Base-by-base conservation (phyloP, 352 stramenopile genomes). In the Stephanocyclus meneghinianus region DNA sequence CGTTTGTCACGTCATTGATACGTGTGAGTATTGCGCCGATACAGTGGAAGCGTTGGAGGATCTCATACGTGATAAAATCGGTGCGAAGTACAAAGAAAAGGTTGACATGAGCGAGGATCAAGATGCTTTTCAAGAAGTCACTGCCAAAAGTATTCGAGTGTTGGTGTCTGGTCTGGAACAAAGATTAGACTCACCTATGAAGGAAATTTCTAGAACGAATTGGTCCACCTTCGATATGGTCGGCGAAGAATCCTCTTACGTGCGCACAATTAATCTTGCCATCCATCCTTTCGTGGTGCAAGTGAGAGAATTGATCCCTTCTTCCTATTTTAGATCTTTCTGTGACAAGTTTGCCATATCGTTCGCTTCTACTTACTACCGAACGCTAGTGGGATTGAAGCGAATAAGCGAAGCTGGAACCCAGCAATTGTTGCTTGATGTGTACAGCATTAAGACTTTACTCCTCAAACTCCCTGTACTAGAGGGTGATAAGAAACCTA, bases 351-450 rank as follows among this genome's bases (percentile, higher is more conserved):
- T 99, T 76, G 95, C 95, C 0, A 90, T 94, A 15, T 83, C 90
- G 3, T 98, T 98, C 82, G 91, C 97, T 44, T 92, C 92, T 13
- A 94, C 94, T 64, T 97, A 96, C 73, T 90, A 97, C 65, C 86
- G 96, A 55, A 86, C 88, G 1, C 86, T 98, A 11, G 91, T 97
- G 60, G 95, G 94, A 78, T 94, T 94, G 72, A 97, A 97, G 62
- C 93, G 95, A 56, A 96, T 99, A 45, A 98, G 96, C 78, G 95
- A 99, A 50, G 95, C 97, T 40, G 96, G 93, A 30, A 98, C 97
- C n/a, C 97, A 99, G 81, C 97, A 99, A 78, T 82, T 99, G 10
- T 83, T 99, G n/a, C 87, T 99, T 21, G 97, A 99, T 85, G 94
- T 98, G 37, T 98, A 99, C 77, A 97, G 95, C 60, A 87, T 99